Base-by-base conservation (phyloP, 495 filamentous ascomycete genomes). In the Beverwykella pulmonaria region DNA sequence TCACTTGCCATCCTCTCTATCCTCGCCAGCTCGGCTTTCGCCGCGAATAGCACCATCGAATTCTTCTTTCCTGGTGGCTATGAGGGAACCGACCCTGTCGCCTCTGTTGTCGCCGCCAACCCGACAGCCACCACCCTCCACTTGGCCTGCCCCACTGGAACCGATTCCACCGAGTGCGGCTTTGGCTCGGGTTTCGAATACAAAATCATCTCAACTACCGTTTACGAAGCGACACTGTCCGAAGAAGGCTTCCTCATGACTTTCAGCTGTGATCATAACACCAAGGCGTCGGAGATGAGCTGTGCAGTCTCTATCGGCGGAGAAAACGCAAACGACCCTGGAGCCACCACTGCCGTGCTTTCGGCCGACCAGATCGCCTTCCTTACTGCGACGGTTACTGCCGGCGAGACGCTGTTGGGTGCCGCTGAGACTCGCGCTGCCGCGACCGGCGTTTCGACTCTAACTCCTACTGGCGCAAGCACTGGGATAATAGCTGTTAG, bases 31-130 rank as follows among this genome's bases (percentile, higher is more conserved):
- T 1, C 29, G 12, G 60, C 60, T 19, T 36, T 53, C 25, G 63
- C 63, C 6, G 10, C 82, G 88, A 49, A 91, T 91, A 0, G 82
- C 83, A 60, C 54, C 61, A 84, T 93, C 22, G 75, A 94, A 47
- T 88, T 92, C 73, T 86, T 87, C 20, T 92, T 89, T 9, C 91
- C 90, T 1, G 92, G 92, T 0, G 91, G 22, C 50, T 26, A 49
- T 25, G 41, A 50, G 14, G 62, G 44, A 23, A 47, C 59, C 23
- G 57, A 54, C 29, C 32, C 30, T 14, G 57, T 61, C 49, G 65
- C 49, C 14, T 59, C 57, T 32, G 44, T 68, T 36, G 44, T 61
- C 8, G 19, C 57, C 1, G 65, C 50, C 32, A 68, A 62, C 52
- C 57, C 65, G 1, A 41, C 65, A 39, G 54, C 65, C 34, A 68